Evolutionary conservation across 1,284 basidiomycete genomes (phyloP).

Genomic region (Ceratobasidium papillatum): DNA sequence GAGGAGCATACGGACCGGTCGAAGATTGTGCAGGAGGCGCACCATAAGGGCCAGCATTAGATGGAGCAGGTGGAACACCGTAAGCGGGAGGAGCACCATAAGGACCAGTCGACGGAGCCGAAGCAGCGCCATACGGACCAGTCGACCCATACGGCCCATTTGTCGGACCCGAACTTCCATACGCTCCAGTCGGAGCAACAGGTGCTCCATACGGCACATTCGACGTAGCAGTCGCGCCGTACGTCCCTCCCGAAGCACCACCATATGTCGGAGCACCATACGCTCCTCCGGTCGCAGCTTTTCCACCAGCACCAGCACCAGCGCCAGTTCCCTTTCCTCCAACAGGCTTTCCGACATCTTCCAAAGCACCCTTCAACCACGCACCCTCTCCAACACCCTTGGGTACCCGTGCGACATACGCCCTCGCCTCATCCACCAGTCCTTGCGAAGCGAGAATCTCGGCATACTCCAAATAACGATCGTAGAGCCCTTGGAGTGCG

Average conservation of each 20-base stretch:
- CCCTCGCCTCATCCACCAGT: slow-evolving; percentile 81
- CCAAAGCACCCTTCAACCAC: slow-evolving; percentile 63
- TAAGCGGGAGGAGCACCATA: slow-evolving; percentile 27
- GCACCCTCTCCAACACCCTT: slow-evolving; percentile 74
- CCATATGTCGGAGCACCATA: slow-evolving; percentile 9
- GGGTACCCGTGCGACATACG: slow-evolving; percentile 85
- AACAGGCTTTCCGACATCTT: slow-evolving; percentile 66
- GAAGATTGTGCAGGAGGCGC: neutral
- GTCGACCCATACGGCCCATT: no score
- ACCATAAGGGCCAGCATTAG: neutral
- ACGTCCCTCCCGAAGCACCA: neutral
- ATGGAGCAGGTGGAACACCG: slow-evolving; percentile 3
- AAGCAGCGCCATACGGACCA: neutral
- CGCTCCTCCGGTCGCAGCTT: neutral
- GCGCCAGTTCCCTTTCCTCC: neutral
- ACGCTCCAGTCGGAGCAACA: neutral
- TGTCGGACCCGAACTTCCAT: neutral
- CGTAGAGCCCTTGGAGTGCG: slow-evolving; percentile 88
- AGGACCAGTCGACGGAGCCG: neutral
- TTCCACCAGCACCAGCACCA: slow-evolving; percentile 10
- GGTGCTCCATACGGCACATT: neutral
- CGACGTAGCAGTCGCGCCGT: neutral
- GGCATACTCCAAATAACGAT: slow-evolving; percentile 95
- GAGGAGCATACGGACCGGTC: slow-evolving; percentile 27
- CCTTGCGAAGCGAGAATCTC: slow-evolving; percentile 92